Percentiles rank a stretch among this genome's conserved stretches.
Conservation (phyloP, 352 stramenopile species). For the Phytophthora ramorum region DNA sequence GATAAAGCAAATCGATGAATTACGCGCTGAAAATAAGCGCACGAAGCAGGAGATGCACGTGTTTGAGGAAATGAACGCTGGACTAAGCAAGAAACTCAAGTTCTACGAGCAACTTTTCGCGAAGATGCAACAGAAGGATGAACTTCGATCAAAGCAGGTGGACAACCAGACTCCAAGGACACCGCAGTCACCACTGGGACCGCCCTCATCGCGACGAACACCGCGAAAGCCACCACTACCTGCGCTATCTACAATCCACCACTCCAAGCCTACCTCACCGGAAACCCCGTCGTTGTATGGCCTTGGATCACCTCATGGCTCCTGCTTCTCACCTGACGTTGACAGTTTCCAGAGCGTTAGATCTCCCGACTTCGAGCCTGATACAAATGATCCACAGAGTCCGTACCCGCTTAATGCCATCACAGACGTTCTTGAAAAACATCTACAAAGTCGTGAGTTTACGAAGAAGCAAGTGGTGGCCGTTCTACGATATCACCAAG, state of each 20-base stretch:
- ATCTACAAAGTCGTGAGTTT: constrained; percentile 60
- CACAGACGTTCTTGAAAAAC: constrained; percentile 48
- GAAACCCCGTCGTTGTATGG: constrained; percentile 21
- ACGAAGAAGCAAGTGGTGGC: constrained; percentile 55
- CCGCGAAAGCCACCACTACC: constrained; percentile 50
- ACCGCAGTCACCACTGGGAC: constrained; percentile 12
- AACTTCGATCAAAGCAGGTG: constrained; percentile 26
- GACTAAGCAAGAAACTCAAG: constrained; percentile 63
- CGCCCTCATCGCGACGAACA: constrained; percentile 16
- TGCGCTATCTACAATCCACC: constrained; percentile 22
- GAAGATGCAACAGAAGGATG: constrained; percentile 66
- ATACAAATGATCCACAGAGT: constrained; percentile 14
- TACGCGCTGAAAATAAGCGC: constrained; percentile 46
- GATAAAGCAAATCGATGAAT: constrained; percentile 54
- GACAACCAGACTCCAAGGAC: constrained; percentile 25
- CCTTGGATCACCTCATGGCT: constrained; percentile 19
- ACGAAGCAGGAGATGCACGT: constrained; percentile 57
- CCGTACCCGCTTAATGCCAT: constrained; percentile 47
- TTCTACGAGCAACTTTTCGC: constrained; percentile 76
- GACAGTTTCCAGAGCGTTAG: constrained; percentile 27
- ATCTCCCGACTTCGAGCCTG: constrained; percentile 26
- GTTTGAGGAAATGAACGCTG: constrained; percentile 69
- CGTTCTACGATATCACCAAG: constrained; percentile 44
- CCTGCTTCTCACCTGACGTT: constrained; percentile 27
- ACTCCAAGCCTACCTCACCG: constrained; percentile 17